Percentiles rank a stretch among this genome's conserved stretches.
phyloP scores from a whole-genome alignment of 768 basidiomycete species.

The Gelatoporia subvermispora region DNA sequence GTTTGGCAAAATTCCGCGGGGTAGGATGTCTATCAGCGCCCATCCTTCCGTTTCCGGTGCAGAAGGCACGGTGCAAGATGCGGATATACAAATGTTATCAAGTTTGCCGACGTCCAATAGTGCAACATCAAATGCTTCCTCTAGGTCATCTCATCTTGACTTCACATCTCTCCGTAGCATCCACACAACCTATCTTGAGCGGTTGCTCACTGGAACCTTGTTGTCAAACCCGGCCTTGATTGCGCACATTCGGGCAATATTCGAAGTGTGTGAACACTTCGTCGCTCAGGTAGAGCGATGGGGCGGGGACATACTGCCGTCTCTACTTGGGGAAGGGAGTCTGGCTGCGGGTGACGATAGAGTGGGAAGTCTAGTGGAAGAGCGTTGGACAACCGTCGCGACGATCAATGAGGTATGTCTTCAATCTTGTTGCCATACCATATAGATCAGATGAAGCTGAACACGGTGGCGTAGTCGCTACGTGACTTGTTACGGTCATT shows the following conservation, averaged over 20 bases:
- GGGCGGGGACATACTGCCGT: constrained; percentile 88
- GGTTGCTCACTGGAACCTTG: constrained; percentile 74
- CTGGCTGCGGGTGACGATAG: constrained; percentile 48
- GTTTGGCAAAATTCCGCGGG: constrained; percentile 13
- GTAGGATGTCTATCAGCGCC: constrained; percentile 16
- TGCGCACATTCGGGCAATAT: constrained; percentile 59
- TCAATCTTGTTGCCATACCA: neutral
- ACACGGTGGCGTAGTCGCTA: constrained; percentile 29
- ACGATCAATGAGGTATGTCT: constrained; percentile 79
- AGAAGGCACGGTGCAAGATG: neutral
- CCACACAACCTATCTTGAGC: constrained; percentile 76
- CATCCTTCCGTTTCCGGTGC: constrained; percentile 4
- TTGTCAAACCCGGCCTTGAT: constrained; percentile 63
- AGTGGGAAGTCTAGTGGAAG: constrained; percentile 69
- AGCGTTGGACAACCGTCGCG: constrained; percentile 60
- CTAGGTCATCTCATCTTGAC: constrained; percentile 50
- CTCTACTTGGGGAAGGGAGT: constrained; percentile 77
- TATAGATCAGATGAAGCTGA: neutral
- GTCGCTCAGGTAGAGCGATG: constrained; percentile 87
- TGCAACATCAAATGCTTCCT: constrained; percentile 16
- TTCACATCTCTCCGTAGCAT: constrained; percentile 83
- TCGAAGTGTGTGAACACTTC: constrained; percentile 83
- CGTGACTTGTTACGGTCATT: constrained; percentile 66
- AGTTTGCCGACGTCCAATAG: constrained; percentile 23
- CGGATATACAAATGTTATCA: constrained; percentile 3